Evolutionary conservation across 2,329 filamentous ascomycete species (phyloP).

Genomic region (Cercospora citrullina): DNA sequence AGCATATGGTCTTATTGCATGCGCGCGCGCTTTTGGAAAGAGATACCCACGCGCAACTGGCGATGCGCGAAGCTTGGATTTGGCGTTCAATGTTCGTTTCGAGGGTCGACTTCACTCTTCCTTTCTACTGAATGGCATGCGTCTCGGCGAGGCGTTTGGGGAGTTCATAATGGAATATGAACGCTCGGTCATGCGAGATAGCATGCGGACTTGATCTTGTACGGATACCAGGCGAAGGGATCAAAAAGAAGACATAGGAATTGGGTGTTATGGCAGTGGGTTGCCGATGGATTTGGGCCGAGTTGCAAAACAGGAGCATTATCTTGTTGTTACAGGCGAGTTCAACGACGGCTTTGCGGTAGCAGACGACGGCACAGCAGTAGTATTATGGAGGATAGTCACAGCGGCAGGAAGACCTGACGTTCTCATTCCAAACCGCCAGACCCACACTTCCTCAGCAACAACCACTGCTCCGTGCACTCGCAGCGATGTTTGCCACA

Average conservation of each 20-base stretch:
- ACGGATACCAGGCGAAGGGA: slow-evolving; percentile 6
- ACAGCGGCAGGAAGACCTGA: slow-evolving; percentile 1
- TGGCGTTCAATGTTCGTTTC: slow-evolving; percentile 8
- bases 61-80: slow-evolving; percentile 17
- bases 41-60: slow-evolving; percentile 24
- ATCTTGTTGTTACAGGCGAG: background rate
- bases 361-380: background rate
- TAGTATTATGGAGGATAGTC: background rate
- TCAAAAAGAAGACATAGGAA: background rate
- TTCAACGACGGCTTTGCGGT: background rate
- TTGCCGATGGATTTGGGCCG: background rate
- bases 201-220: slow-evolving; percentile 10
- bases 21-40: slow-evolving; percentile 15
- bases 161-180: slow-evolving; percentile 7
- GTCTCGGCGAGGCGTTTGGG: slow-evolving; percentile 26
- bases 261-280: background rate
- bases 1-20: slow-evolving; percentile 19
- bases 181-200: slow-evolving; percentile 7
- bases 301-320: background rate
- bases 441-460: background rate
- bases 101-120: slow-evolving; percentile 6
- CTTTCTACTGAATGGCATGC: slow-evolving; percentile 13
- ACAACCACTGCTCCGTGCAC: slow-evolving; percentile 7
- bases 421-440: slow-evolving; percentile 3
- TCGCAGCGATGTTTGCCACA: slow-evolving; percentile 5